These are phyloP conservation scores for Trichophyton benhamiae DNA, from an alignment of 2,329 filamentous ascomycete genomes.

Conservation along the genomic window DNA sequence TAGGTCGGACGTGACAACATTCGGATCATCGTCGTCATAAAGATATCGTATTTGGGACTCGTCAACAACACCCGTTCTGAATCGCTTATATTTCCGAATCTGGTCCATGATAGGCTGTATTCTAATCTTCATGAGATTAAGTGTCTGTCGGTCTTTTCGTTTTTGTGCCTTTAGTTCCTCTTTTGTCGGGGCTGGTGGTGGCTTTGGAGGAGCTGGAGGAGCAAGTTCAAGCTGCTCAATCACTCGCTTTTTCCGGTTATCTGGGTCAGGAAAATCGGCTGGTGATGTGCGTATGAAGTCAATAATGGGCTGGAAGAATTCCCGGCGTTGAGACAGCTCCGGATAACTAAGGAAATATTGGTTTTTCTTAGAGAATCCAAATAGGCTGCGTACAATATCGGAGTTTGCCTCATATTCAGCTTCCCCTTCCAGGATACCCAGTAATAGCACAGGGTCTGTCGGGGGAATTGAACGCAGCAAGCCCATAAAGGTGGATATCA, in stretches of 20 bases:
- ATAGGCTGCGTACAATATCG: constrained; percentile 58
- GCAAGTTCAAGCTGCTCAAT: constrained; percentile 66
- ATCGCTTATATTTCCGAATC: constrained; percentile 77
- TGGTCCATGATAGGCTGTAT: constrained; percentile 96
- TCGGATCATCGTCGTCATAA: constrained; percentile 69
- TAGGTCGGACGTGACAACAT: constrained; percentile 48
- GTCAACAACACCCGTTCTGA: constrained; percentile 67
- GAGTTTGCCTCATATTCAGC: constrained; percentile 36
- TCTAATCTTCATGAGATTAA: constrained; percentile 78
- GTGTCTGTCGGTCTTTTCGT: constrained; percentile 66
- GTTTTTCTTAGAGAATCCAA: constrained; percentile 74
- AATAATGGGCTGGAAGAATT: constrained; percentile 67
- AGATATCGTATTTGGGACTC: constrained; percentile 65
- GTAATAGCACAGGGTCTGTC: constrained; percentile 74
- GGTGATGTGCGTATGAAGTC: constrained; percentile 69
- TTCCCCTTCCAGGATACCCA: constrained; percentile 70
- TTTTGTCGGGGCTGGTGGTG: constrained; percentile 52
- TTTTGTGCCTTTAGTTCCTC: constrained; percentile 69
- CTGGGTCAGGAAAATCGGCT: constrained; percentile 72
- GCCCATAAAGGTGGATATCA: constrained; percentile 68
- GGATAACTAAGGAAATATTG: constrained; percentile 59
- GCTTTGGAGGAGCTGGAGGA: constrained; percentile 55
- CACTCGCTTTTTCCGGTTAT: constrained; percentile 73
- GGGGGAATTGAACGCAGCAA: constrained; percentile 74
- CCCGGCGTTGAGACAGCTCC: constrained; percentile 47